These are phyloP conservation scores for Exophiala phaeomuriformis DNA, from an alignment of 2,329 filamentous ascomycete genomes.

Conservation along the genomic window DNA sequence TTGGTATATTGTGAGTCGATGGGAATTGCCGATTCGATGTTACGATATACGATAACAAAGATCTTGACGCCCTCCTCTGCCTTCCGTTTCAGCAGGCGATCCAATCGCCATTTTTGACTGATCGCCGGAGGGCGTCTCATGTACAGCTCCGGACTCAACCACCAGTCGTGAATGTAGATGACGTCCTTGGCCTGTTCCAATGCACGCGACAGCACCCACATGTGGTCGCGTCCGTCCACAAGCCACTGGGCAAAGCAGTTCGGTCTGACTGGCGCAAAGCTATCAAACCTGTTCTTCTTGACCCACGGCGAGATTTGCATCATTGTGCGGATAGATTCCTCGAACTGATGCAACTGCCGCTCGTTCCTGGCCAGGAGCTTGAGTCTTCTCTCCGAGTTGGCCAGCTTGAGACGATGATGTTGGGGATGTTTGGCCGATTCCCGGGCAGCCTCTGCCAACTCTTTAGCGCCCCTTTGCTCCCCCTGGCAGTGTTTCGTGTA, in stretches of 20 bases:
- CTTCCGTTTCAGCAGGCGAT: slow-evolving; percentile 86
- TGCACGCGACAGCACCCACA: slow-evolving; percentile 97
- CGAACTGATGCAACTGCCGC: slow-evolving; percentile 80
- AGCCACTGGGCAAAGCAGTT: slow-evolving; percentile 92
- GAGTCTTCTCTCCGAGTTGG: slow-evolving; percentile 85
- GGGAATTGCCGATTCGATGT: slow-evolving; percentile 92
- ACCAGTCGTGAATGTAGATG: slow-evolving; percentile 99
- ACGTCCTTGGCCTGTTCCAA: slow-evolving; percentile 97
- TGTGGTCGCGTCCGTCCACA: slow-evolving; percentile 93
- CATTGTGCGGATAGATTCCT: slow-evolving; percentile 88
- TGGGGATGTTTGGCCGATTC: slow-evolving; percentile 54
- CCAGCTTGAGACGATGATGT: slow-evolving; percentile 80
- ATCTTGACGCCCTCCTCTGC: slow-evolving; percentile 93
- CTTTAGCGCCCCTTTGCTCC: slow-evolving; percentile 44
- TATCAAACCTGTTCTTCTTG: slow-evolving; percentile 76
- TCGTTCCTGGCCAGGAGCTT: slow-evolving; percentile 89
- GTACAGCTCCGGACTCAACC: slow-evolving; percentile 93
- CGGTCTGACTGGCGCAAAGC: slow-evolving; percentile 82
- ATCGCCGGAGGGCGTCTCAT: slow-evolving; percentile 89
- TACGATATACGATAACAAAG: slow-evolving; percentile 95
- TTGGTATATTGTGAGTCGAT: slow-evolving; percentile 99
- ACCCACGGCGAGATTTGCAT: slow-evolving; percentile 74
- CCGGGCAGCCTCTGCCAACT: slow-evolving; percentile 59
- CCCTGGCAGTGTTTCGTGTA: slow-evolving; percentile 42
- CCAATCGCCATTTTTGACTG: slow-evolving; percentile 95